phyloP scores from a whole-genome alignment of 345 rosid species.

The Lepidium didymum region DNA sequence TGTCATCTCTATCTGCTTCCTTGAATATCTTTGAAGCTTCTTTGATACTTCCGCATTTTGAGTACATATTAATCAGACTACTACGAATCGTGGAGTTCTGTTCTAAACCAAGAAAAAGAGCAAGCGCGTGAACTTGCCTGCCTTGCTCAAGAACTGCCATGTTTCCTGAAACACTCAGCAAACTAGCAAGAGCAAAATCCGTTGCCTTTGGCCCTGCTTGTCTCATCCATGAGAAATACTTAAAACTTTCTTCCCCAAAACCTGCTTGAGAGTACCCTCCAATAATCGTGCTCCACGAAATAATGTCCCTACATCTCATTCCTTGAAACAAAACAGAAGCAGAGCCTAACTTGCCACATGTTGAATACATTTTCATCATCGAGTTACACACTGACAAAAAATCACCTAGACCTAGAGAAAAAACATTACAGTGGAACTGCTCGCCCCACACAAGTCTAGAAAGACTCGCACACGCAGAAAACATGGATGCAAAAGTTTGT shows the following conservation, averaged over 20 bases:
- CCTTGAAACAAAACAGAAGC: slow-evolving; percentile 52
- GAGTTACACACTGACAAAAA: slow-evolving; percentile 57
- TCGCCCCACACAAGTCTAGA: slow-evolving; percentile 62
- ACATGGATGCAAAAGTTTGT: slow-evolving; percentile 58
- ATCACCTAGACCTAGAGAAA: slow-evolving; percentile 41
- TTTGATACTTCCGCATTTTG: slow-evolving; percentile 71
- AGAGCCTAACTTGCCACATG: slow-evolving; percentile 48
- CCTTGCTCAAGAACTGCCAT: slow-evolving; percentile 79
- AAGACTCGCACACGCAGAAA: slow-evolving; percentile 60
- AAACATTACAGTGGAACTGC: slow-evolving; percentile 70
- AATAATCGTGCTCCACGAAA: slow-evolving; percentile 89
- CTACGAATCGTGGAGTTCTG: slow-evolving; percentile 42
- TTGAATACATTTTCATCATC: slow-evolving; percentile 63
- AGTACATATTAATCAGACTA: slow-evolving; percentile 79
- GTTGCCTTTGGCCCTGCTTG: slow-evolving; percentile 64
- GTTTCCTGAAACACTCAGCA: slow-evolving; percentile 72
- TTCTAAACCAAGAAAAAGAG: slow-evolving; percentile 52
- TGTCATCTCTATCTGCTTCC: slow-evolving; percentile 43
- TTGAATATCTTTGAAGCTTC: slow-evolving; percentile 65
- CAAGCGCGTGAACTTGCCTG: slow-evolving; percentile 68
- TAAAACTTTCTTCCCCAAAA: slow-evolving; percentile 55
- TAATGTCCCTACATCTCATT: slow-evolving; percentile 49
- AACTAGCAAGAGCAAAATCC: slow-evolving; percentile 67
- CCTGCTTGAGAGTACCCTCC: slow-evolving; percentile 70
- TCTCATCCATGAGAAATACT: slow-evolving; percentile 72